Base-by-base conservation (phyloP, 164 flowering plant species). In the Berberis thunbergii region DNA sequence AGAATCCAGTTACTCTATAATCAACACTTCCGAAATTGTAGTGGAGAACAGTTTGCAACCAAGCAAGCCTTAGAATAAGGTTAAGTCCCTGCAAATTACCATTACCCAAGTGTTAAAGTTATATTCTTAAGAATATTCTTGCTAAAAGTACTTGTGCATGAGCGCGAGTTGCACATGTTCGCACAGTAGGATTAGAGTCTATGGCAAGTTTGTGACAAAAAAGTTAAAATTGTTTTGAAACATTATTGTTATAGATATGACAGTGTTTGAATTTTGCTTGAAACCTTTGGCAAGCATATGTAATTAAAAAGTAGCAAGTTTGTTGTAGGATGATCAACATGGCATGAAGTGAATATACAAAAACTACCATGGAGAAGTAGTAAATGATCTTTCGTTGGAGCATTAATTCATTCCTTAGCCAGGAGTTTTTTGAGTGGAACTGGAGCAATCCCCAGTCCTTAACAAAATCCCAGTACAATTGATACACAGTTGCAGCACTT, bases 371-470 rank as follows among this genome's bases (percentile, higher is more conserved):
- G 67, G 97, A 87, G 69, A 95, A 66, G 79, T 78, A 95, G 92
- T 95, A 95, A 64, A 89, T 74, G 88, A 74, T 48, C 78, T 89
- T 95, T 63, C 66, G 83, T 6, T 92, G 91, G 74, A 95, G 88
- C 80, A 95, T 82, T 59, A 95, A 49, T 62, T 95, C 96, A 62
- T 91, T 82, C 75, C 99, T 85, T 53, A 95, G 81, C 96, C 96
- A 91, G 2, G 96, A 97, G 59, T 95, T 91, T 76, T 79, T 91
- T 74, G 96, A 91, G 73, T 84, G 56, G 55, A 73, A 63, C 67
- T 91, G 96, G 6, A 95, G 89, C 79, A 91, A 76, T 43, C 99
- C 97, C 99, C 99, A 95, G 57, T 95, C 99, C 76, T 87, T 91
- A 26, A 91, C 99, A 76, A 81, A 95, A 75, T 95, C 99, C 99